Evolutionary conservation across 805 yeast genomes (phyloP).

Genomic region (Zygosaccharomyces bailii): DNA sequence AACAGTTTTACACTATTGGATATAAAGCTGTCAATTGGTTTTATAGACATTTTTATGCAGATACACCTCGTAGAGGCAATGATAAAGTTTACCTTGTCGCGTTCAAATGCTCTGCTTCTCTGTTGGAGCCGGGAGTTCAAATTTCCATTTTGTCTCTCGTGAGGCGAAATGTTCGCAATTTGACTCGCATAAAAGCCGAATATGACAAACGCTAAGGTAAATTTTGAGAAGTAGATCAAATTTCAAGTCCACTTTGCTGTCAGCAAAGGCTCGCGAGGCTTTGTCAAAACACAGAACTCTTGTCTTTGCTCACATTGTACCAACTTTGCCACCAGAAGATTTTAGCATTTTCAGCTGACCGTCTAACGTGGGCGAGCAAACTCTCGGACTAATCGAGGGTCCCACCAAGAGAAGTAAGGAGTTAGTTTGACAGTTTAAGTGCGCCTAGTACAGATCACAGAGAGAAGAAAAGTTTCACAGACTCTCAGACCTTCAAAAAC

Average conservation of each 20-base stretch:
- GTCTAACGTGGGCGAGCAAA: background rate
- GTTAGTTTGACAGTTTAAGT: background rate
- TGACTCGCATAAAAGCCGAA: background rate
- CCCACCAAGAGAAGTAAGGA: background rate
- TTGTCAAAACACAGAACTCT: background rate
- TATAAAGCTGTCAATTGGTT: constrained; percentile 42
- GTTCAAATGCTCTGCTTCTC: background rate
- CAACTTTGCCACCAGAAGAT: background rate
- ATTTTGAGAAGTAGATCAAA: background rate
- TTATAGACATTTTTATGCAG: constrained; percentile 21
- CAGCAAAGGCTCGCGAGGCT: background rate
- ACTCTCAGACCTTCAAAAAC: no score
- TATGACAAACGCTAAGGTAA: background rate
- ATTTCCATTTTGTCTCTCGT: background rate
- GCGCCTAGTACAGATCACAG: background rate
- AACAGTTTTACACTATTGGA: constrained; percentile 41
- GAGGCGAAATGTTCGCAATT: constrained; percentile 1
- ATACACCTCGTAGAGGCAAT: background rate
- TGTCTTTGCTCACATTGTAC: background rate
- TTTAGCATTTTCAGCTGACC: background rate
- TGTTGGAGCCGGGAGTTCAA: background rate
- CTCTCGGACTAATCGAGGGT: background rate
- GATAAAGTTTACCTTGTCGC: background rate
- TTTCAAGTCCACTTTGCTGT: background rate
- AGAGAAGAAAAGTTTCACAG: no score